A percentile compares a stretch with the other conserved stretches of the same genome.
Conservation (phyloP, 768 basidiomycete genomes). For the Aureoboletus auriporus region DNA sequence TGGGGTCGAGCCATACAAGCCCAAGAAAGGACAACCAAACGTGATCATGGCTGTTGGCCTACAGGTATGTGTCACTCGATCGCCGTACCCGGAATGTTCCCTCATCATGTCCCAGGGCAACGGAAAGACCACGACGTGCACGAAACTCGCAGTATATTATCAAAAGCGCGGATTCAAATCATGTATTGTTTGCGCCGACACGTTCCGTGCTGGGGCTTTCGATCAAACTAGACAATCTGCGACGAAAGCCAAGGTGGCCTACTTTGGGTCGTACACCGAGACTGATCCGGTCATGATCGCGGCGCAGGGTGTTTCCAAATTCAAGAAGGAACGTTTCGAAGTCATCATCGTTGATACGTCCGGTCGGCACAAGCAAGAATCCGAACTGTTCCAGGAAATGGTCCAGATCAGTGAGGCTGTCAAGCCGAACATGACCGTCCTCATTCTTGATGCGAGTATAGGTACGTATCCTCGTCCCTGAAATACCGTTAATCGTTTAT, state of each 20-base stretch:
- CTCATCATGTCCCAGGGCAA: constrained; percentile 62
- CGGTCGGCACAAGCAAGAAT: constrained; percentile 95
- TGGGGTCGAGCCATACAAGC: constrained; percentile 92
- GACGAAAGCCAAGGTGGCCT: constrained; percentile 97
- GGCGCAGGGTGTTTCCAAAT: constrained; percentile 91
- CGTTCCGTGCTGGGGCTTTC: constrained; percentile 98
- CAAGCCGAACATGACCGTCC: constrained; percentile 92
- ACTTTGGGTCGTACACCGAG: constrained; percentile 98
- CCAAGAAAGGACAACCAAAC: constrained; percentile 90
- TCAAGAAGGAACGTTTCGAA: constrained; percentile 97
- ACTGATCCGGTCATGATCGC: constrained; percentile 96
- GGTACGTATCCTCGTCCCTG: constrained; percentile 38
- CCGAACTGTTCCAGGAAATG: constrained; percentile 97
- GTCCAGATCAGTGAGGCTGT: constrained; percentile 93
- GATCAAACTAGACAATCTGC: constrained; percentile 99
- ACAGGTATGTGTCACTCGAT: constrained; percentile 52
- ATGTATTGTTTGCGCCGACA: constrained; percentile 97
- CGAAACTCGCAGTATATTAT: constrained; percentile 96
- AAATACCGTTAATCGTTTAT: neutral
- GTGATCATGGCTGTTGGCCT: constrained; percentile 98
- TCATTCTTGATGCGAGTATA: constrained; percentile 96
- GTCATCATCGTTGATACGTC: constrained; percentile 99
- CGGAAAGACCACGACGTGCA: constrained; percentile 99
- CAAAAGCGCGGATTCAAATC: constrained; percentile 96
- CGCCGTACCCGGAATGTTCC: neutral